Conservation (phyloP, 176 grass and related monocot species). For the Luzula sylvatica region DNA sequence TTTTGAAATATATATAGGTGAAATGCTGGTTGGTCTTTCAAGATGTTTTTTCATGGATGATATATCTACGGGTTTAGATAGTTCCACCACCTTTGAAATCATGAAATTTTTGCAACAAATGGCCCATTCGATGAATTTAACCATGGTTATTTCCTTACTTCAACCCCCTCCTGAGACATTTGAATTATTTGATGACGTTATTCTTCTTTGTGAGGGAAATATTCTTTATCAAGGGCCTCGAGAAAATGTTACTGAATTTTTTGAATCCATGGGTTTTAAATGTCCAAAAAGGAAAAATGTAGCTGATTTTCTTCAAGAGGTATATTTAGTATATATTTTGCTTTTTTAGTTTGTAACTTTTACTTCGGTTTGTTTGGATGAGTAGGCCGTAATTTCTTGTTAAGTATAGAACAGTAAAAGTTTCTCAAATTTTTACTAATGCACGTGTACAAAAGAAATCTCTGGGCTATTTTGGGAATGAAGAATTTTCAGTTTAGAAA, state of each 20-base stretch:
- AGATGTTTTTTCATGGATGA: slow-evolving; percentile 99
- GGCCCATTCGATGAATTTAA: slow-evolving; percentile 75
- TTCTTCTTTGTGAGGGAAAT: slow-evolving; percentile 82
- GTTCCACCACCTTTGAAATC: slow-evolving; percentile 84
- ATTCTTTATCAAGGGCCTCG: slow-evolving; percentile 90
- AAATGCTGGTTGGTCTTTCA: slow-evolving; percentile 80
- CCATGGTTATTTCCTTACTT: slow-evolving; percentile 85
- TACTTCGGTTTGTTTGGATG: too few species aligned
- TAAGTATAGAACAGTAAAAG: too few species aligned
- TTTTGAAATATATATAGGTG: slow-evolving; percentile 52
- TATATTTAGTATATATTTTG: slow-evolving; percentile 21
- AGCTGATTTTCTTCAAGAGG: slow-evolving; percentile 95
- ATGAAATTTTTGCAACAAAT: slow-evolving; percentile 79
- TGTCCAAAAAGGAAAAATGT: slow-evolving; percentile 85
- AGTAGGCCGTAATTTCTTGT: too few species aligned
- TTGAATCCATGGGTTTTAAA: slow-evolving; percentile 78
- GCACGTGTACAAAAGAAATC: too few species aligned
- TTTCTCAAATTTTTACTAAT: too few species aligned
- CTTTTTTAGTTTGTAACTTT: not conserved
- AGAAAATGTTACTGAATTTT: slow-evolving; percentile 60
- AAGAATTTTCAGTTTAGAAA: too few species aligned
- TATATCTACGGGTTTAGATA: slow-evolving; percentile 96
- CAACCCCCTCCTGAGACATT: slow-evolving; percentile 82
- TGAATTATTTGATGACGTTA: slow-evolving; percentile 91
- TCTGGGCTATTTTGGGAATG: too few species aligned